Evolutionary conservation across 108 stramenopile genomes (phyloP).

Genomic region (Mediolabrus comicus): DNA sequence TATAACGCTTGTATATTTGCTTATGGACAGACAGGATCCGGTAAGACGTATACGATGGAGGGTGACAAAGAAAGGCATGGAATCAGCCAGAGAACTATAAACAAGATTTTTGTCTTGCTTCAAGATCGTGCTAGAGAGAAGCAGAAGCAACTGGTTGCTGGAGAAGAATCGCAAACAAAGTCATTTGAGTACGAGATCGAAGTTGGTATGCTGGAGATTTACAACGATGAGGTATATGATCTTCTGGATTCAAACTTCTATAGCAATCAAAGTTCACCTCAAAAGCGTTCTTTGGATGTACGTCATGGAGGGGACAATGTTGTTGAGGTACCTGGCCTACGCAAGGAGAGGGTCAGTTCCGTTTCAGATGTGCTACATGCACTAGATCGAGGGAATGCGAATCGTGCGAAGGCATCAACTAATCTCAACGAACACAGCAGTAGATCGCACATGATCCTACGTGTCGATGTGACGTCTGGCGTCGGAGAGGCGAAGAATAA

Average conservation of each 20-base stretch:
- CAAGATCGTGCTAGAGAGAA: conserved; percentile 71
- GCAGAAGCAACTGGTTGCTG: conserved; percentile 24
- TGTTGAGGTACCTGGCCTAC: conserved; percentile 94
- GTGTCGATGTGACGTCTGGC: conserved; percentile 82
- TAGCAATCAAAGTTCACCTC: conserved; percentile 22
- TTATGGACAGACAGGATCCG: conserved; percentile 94
- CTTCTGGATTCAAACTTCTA: conserved; percentile 51
- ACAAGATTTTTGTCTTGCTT: conserved; percentile 85
- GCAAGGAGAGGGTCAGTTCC: conserved; percentile 75
- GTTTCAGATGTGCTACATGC: conserved; percentile 83
- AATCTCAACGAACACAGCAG: conserved; percentile 95
- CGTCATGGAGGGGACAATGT: conserved; percentile 71
- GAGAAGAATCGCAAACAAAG: conserved; percentile 22
- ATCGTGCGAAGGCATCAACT: conserved; percentile 93
- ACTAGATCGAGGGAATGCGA: conserved; percentile 85
- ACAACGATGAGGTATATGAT: conserved; percentile 91
- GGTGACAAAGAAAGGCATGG: conserved; percentile 75
- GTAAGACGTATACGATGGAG: conserved; percentile 92
- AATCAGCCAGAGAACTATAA: conserved; percentile 85
- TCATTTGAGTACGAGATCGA: conserved; percentile 62
- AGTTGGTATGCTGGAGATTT: conserved; percentile 85
- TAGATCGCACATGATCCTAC: conserved; percentile 95
- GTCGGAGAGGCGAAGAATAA: conserved; percentile 70
- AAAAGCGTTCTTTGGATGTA: conserved; percentile 76
- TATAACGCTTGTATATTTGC: conserved; percentile 99